Evolutionary conservation across 108 stramenopile species (phyloP).

Genomic region (Mayamaea pseudoterrestris): DNA sequence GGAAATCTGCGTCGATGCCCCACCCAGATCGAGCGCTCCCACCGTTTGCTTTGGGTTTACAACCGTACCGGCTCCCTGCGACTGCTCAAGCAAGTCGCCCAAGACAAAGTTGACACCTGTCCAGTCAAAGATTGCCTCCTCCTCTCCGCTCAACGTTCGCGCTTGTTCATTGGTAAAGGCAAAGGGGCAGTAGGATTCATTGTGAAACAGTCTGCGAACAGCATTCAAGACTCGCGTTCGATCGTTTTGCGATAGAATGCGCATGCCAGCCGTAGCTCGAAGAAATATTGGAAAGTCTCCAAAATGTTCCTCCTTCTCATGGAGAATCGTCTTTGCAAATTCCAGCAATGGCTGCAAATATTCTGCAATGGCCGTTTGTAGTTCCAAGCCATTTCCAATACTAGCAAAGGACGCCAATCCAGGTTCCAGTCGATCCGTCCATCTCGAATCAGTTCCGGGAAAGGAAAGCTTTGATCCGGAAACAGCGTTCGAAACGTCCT

Average conservation of each 20-base stretch:
- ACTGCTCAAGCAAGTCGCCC: constrained; percentile 50
- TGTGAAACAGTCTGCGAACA: constrained; percentile 41
- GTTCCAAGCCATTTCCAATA: constrained; percentile 21
- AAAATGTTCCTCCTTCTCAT: constrained; percentile 50
- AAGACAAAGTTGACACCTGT: constrained; percentile 66
- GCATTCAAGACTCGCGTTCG: constrained; percentile 38
- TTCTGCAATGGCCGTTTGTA: constrained; percentile 33
- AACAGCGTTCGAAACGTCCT: constrained; percentile 32
- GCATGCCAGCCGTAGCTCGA: constrained; percentile 91
- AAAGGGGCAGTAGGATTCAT: constrained; percentile 51
- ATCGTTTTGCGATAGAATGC: constrained; percentile 36
- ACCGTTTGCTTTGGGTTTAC: constrained; percentile 44
- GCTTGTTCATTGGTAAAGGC: constrained; percentile 63
- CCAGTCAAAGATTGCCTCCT: constrained; percentile 87
- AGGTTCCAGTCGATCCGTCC: constrained; percentile 79
- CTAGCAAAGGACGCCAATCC: constrained; percentile 60
- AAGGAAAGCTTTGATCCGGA: constrained; percentile 35
- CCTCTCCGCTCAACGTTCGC: constrained; percentile 80
- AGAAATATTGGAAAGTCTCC: constrained; percentile 76
- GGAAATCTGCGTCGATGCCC: constrained; percentile 81
- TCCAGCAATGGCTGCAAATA: constrained; percentile 72
- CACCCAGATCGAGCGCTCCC: constrained; percentile 88
- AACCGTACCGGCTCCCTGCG: constrained; percentile 41
- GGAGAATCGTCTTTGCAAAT: constrained; percentile 73
- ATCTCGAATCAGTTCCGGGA: constrained; percentile 63